Conservation (phyloP, 2,329 filamentous ascomycete genomes). For the Apiospora malaysiana region DNA sequence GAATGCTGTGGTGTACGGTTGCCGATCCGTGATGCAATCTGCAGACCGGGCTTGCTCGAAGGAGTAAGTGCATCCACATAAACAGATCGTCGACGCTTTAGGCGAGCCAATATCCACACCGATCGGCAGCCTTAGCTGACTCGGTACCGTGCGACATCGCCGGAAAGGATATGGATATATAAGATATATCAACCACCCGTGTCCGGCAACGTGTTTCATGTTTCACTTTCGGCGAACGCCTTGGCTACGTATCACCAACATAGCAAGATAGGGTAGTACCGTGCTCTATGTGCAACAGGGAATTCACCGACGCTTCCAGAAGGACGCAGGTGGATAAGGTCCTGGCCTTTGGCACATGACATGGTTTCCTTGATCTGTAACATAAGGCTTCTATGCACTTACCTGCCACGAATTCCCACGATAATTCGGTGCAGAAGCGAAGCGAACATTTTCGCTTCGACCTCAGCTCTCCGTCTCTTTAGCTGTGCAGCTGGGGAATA, state of each 20-base stretch:
- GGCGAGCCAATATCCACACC: not conserved
- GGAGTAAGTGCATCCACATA: constrained; percentile 18
- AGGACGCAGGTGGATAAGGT: not conserved
- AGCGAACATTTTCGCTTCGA: not conserved
- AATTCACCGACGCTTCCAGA: not conserved
- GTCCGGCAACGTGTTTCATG: constrained; percentile 10
- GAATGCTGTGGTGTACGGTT: constrained; percentile 14
- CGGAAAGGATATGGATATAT: not conserved
- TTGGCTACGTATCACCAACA: not conserved
- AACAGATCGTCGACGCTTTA: not conserved
- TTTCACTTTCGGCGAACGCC: constrained; percentile 12
- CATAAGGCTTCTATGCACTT: not conserved
- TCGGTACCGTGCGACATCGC: not conserved
- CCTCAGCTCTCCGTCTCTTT: not conserved
- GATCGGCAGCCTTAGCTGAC: constrained; percentile 16
- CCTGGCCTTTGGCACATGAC: not conserved
- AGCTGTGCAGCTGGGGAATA: not conserved
- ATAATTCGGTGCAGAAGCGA: not conserved
- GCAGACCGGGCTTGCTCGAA: constrained; percentile 10
- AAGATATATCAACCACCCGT: not conserved
- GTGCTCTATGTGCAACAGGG: not conserved
- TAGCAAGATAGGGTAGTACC: not conserved
- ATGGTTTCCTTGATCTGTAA: not conserved
- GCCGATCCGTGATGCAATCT: constrained; percentile 16
- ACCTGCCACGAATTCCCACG: not conserved